These are phyloP conservation scores for Blastocystis sp. DNA, from an alignment of 352 stramenopile species.

Conservation along the genomic window DNA sequence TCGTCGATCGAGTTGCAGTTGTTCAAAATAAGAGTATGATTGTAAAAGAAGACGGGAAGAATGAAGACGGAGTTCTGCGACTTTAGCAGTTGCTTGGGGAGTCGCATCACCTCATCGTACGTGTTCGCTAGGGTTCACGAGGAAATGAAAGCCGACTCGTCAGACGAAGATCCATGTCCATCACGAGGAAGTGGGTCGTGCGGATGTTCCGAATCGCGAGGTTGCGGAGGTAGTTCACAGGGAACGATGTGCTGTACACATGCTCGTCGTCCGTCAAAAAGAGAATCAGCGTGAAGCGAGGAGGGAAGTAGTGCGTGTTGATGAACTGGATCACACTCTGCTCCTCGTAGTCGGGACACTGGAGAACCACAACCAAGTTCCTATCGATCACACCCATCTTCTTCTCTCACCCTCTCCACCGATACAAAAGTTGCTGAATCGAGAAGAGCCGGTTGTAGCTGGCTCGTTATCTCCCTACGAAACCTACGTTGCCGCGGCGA, in stretches of 20 bases:
- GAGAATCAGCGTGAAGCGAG: neutral
- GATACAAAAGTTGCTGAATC: conserved; percentile 4
- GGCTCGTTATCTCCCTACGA: neutral
- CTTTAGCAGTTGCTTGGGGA: neutral
- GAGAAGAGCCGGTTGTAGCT: conserved; percentile 39
- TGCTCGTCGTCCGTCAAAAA: neutral
- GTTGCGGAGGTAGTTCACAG: conserved; percentile 49
- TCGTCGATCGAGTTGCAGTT: conserved; percentile 8
- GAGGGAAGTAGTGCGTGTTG: conserved; percentile 5
- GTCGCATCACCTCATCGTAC: conserved; percentile 1
- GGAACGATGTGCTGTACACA: neutral
- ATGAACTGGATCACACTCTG: neutral
- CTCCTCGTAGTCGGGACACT: conserved; percentile 15
- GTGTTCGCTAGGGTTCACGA: neutral
- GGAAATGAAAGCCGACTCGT: neutral
- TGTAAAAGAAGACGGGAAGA: conserved; percentile 50
- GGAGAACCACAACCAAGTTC: neutral
- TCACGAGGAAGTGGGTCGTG: conserved; percentile 45
- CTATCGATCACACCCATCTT: neutral
- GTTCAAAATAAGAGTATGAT: conserved; percentile 23
- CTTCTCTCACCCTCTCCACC: neutral
- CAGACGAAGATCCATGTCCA: conserved; percentile 52
- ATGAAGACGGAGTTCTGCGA: neutral
- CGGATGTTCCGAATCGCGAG: conserved; percentile 43
- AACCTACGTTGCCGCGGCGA: neutral